Evolutionary conservation across 352 stramenopile species (phyloP).

Genomic region (Aphanomyces stellatus): DNA sequence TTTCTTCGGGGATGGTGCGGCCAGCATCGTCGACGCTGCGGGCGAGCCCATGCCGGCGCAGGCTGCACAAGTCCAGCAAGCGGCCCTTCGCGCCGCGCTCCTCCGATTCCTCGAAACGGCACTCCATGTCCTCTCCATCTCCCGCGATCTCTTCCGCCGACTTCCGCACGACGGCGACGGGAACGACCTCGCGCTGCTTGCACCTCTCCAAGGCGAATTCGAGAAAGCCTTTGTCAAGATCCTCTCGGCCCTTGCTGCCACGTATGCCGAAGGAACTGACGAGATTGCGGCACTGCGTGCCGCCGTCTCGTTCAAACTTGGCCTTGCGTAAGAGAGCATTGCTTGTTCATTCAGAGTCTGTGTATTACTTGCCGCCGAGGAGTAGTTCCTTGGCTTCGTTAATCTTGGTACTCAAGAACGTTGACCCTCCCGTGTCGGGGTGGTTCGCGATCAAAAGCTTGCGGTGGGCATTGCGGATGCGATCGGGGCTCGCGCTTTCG

Average conservation of each 20-base stretch:
- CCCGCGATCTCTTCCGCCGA: conserved; percentile 44
- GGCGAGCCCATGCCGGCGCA: conserved; percentile 29
- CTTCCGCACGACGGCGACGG: conserved; percentile 4
- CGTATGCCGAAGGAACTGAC: neutral
- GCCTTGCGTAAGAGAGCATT: neutral
- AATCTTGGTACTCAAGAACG: conserved; percentile 98
- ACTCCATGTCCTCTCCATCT: conserved; percentile 51
- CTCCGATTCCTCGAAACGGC: conserved; percentile 46
- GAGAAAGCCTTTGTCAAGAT: conserved; percentile 53
- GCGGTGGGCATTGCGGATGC: conserved; percentile 97
- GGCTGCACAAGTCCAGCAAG: conserved; percentile 29
- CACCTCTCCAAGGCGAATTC: conserved; percentile 60
- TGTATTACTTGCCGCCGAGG: conserved; percentile 52
- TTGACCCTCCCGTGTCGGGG: conserved; percentile 97
- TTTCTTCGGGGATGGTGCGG: conserved; percentile 30
- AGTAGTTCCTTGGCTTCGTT: conserved; percentile 99
- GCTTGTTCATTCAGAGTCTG: no score
- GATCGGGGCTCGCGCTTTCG: conserved; percentile 90
- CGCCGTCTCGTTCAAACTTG: conserved; percentile 1
- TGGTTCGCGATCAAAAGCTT: conserved; percentile 99
- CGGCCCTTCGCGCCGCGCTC: conserved; percentile 44
- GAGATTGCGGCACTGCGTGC: neutral
- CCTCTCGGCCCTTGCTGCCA: conserved; percentile 30
- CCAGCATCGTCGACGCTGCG: conserved; percentile 27
- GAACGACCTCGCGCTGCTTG: conserved; percentile 24